Evolutionary conservation across 805 yeast species (phyloP).

Genomic region (Vanderwaltozyma yarrowii): DNA sequence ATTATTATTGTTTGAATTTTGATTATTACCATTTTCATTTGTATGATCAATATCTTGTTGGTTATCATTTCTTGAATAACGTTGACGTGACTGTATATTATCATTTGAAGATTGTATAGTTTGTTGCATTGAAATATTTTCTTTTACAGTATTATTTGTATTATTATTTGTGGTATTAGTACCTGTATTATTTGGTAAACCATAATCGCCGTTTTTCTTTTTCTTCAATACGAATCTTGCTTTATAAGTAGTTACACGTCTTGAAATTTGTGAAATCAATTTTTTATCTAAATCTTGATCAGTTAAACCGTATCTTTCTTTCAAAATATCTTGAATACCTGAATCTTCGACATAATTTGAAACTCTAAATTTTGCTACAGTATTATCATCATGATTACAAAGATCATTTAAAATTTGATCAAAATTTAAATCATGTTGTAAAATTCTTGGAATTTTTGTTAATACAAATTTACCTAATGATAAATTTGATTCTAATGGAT

Average conservation of each 20-base stretch:
- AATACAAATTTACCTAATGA: constrained; percentile 24
- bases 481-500: constrained; percentile 26
- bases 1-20: neutral
- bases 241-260: constrained; percentile 29
- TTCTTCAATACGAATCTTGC: constrained; percentile 28
- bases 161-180: constrained; percentile 1
- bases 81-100: neutral
- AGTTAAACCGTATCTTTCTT: constrained; percentile 22
- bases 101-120: no score
- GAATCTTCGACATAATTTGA: constrained; percentile 27
- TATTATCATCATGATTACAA: constrained; percentile 24
- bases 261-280: constrained; percentile 22
- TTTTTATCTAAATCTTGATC: constrained; percentile 25
- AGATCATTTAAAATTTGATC: constrained; percentile 24
- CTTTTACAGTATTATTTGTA: neutral
- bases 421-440: constrained; percentile 27
- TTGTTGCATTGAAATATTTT: no score
- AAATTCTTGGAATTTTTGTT: constrained; percentile 26
- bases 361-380: constrained; percentile 26
- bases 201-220: constrained; percentile 26
- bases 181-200: constrained; percentile 3
- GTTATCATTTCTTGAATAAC: neutral
- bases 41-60: neutral
- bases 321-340: constrained; percentile 24
- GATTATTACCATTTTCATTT: neutral